phyloP scores from a whole-genome alignment of 495 filamentous ascomycete genomes.

The Barbatosphaeria neglecta region DNA sequence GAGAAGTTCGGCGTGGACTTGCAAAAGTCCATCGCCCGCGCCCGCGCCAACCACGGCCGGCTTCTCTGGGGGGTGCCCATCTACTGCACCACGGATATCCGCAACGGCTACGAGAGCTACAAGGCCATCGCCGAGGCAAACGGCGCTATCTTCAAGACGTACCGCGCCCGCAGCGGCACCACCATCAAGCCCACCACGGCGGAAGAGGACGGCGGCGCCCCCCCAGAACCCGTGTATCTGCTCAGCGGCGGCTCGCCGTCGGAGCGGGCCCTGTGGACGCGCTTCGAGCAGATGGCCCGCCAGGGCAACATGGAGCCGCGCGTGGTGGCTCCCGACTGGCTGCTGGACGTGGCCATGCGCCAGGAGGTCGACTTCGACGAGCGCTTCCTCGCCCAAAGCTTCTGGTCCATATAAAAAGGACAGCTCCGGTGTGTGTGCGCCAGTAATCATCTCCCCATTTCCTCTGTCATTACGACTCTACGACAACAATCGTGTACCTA shows the following conservation, averaged over 20 bases:
- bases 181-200: constrained; percentile 43
- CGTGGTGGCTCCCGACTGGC: constrained; percentile 77
- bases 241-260: constrained; percentile 50
- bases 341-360: constrained; percentile 77
- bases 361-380: constrained; percentile 59
- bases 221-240: constrained; percentile 62
- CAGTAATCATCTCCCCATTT: too few relatives aligned
- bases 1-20: constrained; percentile 56
- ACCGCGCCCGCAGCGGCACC: constrained; percentile 55
- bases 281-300: constrained; percentile 65
- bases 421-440: too few relatives aligned
- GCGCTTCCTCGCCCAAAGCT: constrained; percentile 40
- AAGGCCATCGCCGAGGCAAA: constrained; percentile 77
- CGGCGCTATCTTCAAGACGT: constrained; percentile 71
- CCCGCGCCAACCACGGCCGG: constrained; percentile 60
- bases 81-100: constrained; percentile 67
- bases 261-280: constrained; percentile 66
- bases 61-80: constrained; percentile 63
- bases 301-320: constrained; percentile 59
- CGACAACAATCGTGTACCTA: too few relatives aligned
- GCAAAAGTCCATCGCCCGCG: constrained; percentile 49
- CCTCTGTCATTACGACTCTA: too few relatives aligned
- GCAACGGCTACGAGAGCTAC: constrained; percentile 72
- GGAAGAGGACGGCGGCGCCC: constrained; percentile 44
- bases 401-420: not conserved